Evolutionary conservation across 768 basidiomycete genomes (phyloP), one percentile per base, ranked within the genome.

Genomic region (Podaxis sp.): DNA sequence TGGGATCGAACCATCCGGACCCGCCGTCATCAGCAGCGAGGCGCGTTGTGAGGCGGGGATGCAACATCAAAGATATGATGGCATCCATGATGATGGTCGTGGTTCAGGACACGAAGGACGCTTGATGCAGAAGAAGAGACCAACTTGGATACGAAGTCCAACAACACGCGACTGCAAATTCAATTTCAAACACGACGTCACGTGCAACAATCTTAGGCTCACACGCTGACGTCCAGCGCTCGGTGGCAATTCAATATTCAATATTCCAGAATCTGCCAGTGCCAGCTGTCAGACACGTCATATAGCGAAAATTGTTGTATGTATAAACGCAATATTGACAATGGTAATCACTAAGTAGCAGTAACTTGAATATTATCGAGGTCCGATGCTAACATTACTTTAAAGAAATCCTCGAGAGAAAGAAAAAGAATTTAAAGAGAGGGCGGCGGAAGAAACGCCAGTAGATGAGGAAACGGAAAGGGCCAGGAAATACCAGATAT

Each of bases 1-100:
- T 65, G 53, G 88, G 79, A 74, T 89, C 88, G 57, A 86, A 74
- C 67, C 80, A 74, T 66, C 77, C 82, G 37, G 76, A 77, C 62
- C 30, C 36, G 20, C 62, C 64, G 64, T 82, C 82, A 62, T 80
- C 82, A 72, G 76, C 74, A 75, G 74, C 75, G 50, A 84, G 69
- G 64, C 80, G 83, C 63, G 82, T 76, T 24, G 82, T 82, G 56
- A 82, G 77, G 48, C 81, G 74, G 13, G 85, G 87, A 66, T 87
- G 82, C 28, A 88, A 73, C 69, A 83, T 80, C 44, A 84, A 70
- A 38, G 79, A 76, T 53, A 81, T 76, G 60, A 84, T 66, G 33
- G 79, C 68, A 66, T 80, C 80, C 80, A 82, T 82, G 69, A 63
- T 66, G 64, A 61, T 46, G 56, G 41, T 46, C 44, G 57, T 50